A percentile compares a stretch with the other conserved stretches of the same genome.
These are phyloP conservation scores for Colletotrichum lini DNA, from an alignment of 2,329 filamentous ascomycete species.

Conservation along the genomic window DNA sequence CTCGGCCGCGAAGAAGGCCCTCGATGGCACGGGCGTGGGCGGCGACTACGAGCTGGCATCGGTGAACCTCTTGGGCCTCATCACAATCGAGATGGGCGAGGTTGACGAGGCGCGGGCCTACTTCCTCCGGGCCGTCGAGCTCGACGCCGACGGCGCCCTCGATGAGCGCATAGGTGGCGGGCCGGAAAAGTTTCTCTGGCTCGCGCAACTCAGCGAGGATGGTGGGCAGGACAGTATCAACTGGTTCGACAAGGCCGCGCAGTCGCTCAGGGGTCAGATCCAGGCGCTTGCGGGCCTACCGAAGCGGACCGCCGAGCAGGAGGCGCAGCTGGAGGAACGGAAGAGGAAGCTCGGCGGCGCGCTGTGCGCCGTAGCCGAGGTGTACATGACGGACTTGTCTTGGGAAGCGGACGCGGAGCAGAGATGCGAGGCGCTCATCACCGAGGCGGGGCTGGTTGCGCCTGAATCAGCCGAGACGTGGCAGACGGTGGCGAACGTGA, in stretches of 20 bases:
- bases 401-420: conserved; percentile 93
- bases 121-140: conserved; percentile 79
- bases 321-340: conserved; percentile 73
- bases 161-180: conserved; percentile 83
- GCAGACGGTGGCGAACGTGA: conserved; percentile 93
- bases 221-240: conserved; percentile 75
- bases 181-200: conserved; percentile 93
- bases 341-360: conserved; percentile 87
- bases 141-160: conserved; percentile 82
- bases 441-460: conserved; percentile 89
- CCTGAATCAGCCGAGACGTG: conserved; percentile 89
- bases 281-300: conserved; percentile 69
- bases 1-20: conserved; percentile 58
- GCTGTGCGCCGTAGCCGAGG: conserved; percentile 94
- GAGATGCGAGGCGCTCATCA: conserved; percentile 89
- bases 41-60: conserved; percentile 73
- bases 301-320: conserved; percentile 56
- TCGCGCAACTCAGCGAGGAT: conserved; percentile 88
- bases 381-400: conserved; percentile 98
- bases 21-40: conserved; percentile 58
- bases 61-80: conserved; percentile 84
- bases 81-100: conserved; percentile 86
- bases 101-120: conserved; percentile 79
- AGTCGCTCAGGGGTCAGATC: conserved; percentile 80
- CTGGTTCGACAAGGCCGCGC: conserved; percentile 80